Percentiles rank a stretch among this genome's conserved stretches.
phyloP scores from a whole-genome alignment of 1,284 basidiomycete genomes.

The Lignosus rhinocerotis region DNA sequence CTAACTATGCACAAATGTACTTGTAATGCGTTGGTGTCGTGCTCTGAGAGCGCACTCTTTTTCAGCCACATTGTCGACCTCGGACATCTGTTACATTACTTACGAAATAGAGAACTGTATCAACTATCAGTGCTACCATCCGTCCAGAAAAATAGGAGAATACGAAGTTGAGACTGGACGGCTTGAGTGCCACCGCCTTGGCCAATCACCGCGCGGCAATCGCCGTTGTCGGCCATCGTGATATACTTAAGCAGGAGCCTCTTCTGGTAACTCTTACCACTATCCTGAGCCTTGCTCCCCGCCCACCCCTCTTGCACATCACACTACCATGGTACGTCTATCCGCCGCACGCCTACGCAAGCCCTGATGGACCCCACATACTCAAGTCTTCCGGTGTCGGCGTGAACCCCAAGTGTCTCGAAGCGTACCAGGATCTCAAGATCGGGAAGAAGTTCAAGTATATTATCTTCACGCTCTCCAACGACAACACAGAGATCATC shows the following conservation, averaged over 20 bases:
- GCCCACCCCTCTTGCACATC: conserved; percentile 19
- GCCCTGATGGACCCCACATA: conserved; percentile 12
- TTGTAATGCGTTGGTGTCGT: not conserved
- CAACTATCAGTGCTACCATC: conserved; percentile 7
- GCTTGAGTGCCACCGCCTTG: conserved; percentile 21
- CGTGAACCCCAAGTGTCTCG: conserved; percentile 62
- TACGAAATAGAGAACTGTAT: conserved; percentile 21
- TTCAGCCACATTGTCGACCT: not conserved
- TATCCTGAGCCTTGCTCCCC: conserved; percentile 17
- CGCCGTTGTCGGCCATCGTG: conserved; percentile 34
- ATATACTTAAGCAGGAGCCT: conserved; percentile 27
- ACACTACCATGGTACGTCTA: conserved; percentile 27
- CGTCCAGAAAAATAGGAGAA: not conserved
- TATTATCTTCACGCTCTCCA: conserved; percentile 80
- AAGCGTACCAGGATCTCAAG: conserved; percentile 77
- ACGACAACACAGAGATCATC: conserved; percentile 72
- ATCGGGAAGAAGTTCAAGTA: conserved; percentile 83
- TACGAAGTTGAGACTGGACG: not conserved
- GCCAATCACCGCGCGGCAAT: conserved; percentile 33
- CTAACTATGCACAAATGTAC: not conserved
- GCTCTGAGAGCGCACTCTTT: conserved; percentile 14
- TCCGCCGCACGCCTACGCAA: conserved; percentile 16
- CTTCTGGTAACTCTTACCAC: conserved; percentile 14
- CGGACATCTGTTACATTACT: conserved; percentile 3
- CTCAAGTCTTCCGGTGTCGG: conserved; percentile 76